A percentile compares a stretch with the other conserved stretches of the same genome.
Evolutionary conservation across 1,284 basidiomycete species (phyloP).

Genomic region (Neotropicomus parvogracilis): DNA sequence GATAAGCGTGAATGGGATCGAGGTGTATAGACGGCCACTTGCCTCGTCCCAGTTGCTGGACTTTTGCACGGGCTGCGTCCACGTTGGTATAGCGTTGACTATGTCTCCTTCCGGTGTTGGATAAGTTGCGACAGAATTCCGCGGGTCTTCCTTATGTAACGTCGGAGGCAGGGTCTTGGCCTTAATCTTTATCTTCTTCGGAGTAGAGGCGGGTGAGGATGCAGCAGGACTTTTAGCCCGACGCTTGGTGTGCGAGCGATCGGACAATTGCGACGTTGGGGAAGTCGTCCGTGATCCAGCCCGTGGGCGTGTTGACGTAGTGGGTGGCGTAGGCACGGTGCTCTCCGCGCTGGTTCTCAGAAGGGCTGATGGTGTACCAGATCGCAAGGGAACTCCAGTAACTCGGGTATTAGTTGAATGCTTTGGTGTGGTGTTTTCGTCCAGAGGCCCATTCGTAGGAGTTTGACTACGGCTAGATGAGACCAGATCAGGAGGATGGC

Average conservation of each 20-base stretch:
- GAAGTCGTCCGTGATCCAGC: slow-evolving; percentile 25
- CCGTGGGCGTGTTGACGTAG: slow-evolving; percentile 14
- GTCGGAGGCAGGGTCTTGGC: slow-evolving; percentile 33
- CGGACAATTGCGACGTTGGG: slow-evolving; percentile 26
- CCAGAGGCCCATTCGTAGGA: slow-evolving; percentile 18
- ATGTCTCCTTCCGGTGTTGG: slow-evolving; percentile 51
- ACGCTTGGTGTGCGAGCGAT: slow-evolving; percentile 37
- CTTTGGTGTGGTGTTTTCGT: slow-evolving; percentile 34
- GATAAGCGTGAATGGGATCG: slow-evolving; percentile 12
- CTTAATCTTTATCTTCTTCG: slow-evolving; percentile 39
- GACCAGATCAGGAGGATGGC: slow-evolving; percentile 1
- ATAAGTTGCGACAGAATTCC: slow-evolving; percentile 58
- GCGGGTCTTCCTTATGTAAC: slow-evolving; percentile 27
- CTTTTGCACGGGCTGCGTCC: slow-evolving; percentile 66
- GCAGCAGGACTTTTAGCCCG: slow-evolving; percentile 45
- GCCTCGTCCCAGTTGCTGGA: slow-evolving; percentile 78
- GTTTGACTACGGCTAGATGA: slow-evolving; percentile 26
- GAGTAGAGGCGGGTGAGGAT: slow-evolving; percentile 31
- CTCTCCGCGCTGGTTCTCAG: slow-evolving; percentile 32
- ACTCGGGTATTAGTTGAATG: slow-evolving; percentile 39
- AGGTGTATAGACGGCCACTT: slow-evolving; percentile 28
- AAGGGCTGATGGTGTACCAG: slow-evolving; percentile 25
- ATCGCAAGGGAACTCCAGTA: slow-evolving; percentile 14
- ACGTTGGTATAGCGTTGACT: slow-evolving; percentile 68
- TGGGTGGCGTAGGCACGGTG: slow-evolving; percentile 22